Conservation (phyloP, 1,284 basidiomycete species). For the Cystobasidium pallidum region DNA sequence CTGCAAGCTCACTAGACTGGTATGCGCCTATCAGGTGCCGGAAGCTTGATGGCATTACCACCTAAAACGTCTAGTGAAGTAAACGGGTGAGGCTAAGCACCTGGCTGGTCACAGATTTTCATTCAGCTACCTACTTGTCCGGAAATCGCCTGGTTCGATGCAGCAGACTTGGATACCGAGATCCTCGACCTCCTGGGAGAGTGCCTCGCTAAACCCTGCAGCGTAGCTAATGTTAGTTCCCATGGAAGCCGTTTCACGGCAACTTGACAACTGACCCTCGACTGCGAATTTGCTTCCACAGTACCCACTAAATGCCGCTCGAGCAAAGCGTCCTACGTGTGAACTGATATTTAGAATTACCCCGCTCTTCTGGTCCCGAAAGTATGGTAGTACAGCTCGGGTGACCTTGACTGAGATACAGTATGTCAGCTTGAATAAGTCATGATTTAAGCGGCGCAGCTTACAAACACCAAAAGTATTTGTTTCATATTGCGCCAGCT, state of each 20-base stretch:
- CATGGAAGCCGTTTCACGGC: too few species aligned
- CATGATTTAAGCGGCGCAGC: neutral
- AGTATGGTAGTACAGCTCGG: conserved; percentile 20
- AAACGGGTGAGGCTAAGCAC: too few species aligned
- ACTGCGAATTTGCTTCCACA: conserved; percentile 37
- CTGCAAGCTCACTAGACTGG: conserved; percentile 29
- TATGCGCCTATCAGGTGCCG: conserved; percentile 19
- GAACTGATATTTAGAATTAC: conserved; percentile 29
- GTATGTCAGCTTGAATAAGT: neutral
- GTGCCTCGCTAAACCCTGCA: conserved; percentile 24
- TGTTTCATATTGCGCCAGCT: conserved; percentile 29
- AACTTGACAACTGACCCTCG: conserved; percentile 8
- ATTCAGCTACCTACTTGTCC: conserved; percentile 21
- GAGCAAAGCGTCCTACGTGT: conserved; percentile 19
- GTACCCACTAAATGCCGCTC: conserved; percentile 18
- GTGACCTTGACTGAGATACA: conserved; percentile 16
- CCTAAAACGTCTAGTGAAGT: conserved; percentile 25
- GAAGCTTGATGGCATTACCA: conserved; percentile 19
- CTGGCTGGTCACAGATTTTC: too few species aligned
- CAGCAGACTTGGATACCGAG: conserved; percentile 28
- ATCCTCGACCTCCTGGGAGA: conserved; percentile 15
- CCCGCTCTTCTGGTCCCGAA: conserved; percentile 17
- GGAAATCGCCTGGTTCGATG: conserved; percentile 32
- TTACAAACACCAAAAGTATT: conserved; percentile 29
- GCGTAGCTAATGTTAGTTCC: neutral